Conservation (phyloP, 2,329 filamentous ascomycete species). For the Thermothelomyces thermophilus region DNA sequence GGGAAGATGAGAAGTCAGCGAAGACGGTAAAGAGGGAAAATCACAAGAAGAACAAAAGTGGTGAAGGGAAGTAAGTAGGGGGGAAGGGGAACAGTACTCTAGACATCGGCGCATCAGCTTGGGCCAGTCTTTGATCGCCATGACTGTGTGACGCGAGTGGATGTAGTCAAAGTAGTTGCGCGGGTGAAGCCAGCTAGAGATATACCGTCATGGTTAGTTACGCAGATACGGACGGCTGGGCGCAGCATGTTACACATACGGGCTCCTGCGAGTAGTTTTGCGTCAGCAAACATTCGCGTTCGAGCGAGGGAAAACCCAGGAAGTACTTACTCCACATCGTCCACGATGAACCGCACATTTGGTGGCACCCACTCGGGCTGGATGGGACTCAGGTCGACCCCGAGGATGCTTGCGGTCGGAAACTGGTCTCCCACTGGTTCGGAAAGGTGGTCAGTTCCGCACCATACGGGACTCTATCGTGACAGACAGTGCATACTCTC, state of each 20-base stretch:
- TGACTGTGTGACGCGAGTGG: conserved; percentile 35
- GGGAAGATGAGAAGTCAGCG: background rate
- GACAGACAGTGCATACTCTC: conserved; percentile 32
- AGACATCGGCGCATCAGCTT: conserved; percentile 40
- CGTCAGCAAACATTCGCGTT: conserved; percentile 7
- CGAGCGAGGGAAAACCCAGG: conserved; percentile 33
- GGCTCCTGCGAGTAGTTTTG: conserved; percentile 18
- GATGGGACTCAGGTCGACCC: conserved; percentile 41
- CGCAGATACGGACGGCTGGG: background rate
- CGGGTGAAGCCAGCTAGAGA: conserved; percentile 38
- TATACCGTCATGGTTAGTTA: background rate
- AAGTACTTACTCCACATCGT: conserved; percentile 46
- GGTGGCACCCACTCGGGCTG: conserved; percentile 48
- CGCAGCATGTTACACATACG: conserved; percentile 15
- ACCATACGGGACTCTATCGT: background rate
- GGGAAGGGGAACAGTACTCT: conserved; percentile 31
- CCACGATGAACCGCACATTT: conserved; percentile 56
- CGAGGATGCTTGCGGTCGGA: conserved; percentile 35
- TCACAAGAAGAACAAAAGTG: background rate
- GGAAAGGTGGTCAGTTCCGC: background rate
- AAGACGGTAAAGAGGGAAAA: background rate
- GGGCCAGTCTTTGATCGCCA: conserved; percentile 51
- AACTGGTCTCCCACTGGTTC: conserved; percentile 37
- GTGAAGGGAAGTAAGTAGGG: background rate
- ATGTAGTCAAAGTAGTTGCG: conserved; percentile 53